Base-by-base conservation (phyloP, 208 protist genomes). In the Trypanosoma mega region DNA sequence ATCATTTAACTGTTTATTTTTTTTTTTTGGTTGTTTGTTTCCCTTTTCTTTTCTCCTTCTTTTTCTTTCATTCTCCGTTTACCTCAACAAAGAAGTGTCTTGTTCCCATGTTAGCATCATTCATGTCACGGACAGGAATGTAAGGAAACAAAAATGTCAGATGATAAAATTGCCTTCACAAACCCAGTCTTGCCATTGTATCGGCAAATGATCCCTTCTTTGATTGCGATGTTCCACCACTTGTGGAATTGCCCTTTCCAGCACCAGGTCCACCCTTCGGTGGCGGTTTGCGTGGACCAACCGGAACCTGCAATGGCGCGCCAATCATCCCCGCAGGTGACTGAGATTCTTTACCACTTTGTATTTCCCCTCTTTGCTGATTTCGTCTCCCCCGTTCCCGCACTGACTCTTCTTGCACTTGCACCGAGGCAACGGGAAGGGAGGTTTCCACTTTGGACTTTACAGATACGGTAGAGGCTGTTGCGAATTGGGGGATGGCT, bases 181-280 rank as follows among this genome's bases (percentile, higher is more conserved):
- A 48, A 63, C 63, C 63, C 8, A 70, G 63, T 45, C 37, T 51
- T 45, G 54, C 51, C 21, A 70, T 60, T 39, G 63, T 63, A 23
- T 63, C 47, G 0, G 54, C 9, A 63, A 70, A 70, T 6, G 63
- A 55, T 20, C 34, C 34, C 12, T 39, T 39, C 12, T 11, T 44
- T 6, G 26, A 31, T 12, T 41, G 36, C 21, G 27, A 20, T 6
- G 46, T 23, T 24, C 18, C 26, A 34, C 21, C 39, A 16, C 33
- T 47, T 21, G 29, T 51, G 5, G 29, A 23, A 14, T 11, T 34
- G 3, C 30, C 39, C 26, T 60, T 68, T 21, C 3, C 12, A 18
- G 41, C 3, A 36, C 27, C 8, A 37, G 45, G 44, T 44, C 63
- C 45, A 14, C 44, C 9, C 26, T 45, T 60, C 46, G 44, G 44